Evolutionary conservation across 345 rosid species (phyloP).

Genomic region (Eucalyptus curtisii): DNA sequence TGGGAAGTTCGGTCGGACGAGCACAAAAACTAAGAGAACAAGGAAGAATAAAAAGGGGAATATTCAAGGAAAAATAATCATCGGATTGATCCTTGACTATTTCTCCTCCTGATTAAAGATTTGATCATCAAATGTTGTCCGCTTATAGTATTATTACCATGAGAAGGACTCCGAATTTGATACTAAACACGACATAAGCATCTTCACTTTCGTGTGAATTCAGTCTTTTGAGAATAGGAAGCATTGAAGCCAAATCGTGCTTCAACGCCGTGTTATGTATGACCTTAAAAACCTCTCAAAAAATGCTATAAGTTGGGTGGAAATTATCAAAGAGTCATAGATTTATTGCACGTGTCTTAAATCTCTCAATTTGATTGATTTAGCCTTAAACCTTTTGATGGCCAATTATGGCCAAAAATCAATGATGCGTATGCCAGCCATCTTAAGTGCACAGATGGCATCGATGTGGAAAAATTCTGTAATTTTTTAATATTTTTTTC

Average conservation of each 20-base stretch:
- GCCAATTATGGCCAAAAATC: neutral
- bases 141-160: neutral
- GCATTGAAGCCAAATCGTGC: accelerated
- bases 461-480: accelerated
- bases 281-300: neutral
- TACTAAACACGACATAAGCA: neutral
- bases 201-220: neutral
- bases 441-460: neutral
- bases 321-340: neutral
- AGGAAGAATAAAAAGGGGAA: neutral
- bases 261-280: neutral
- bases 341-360: neutral
- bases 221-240: neutral
- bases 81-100: neutral
- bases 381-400: accelerated
- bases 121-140: neutral
- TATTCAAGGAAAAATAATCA: neutral
- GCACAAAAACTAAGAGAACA: neutral
- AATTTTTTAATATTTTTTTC: neutral
- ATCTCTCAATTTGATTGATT: accelerated
- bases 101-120: neutral
- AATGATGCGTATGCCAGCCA: accelerated
- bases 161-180: neutral
- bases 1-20: neutral
- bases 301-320: neutral